Evolutionary conservation across 306 rosid species (phyloP), one percentile per base, ranked within the genome.

Genomic region (Ormosia semicastrata): DNA sequence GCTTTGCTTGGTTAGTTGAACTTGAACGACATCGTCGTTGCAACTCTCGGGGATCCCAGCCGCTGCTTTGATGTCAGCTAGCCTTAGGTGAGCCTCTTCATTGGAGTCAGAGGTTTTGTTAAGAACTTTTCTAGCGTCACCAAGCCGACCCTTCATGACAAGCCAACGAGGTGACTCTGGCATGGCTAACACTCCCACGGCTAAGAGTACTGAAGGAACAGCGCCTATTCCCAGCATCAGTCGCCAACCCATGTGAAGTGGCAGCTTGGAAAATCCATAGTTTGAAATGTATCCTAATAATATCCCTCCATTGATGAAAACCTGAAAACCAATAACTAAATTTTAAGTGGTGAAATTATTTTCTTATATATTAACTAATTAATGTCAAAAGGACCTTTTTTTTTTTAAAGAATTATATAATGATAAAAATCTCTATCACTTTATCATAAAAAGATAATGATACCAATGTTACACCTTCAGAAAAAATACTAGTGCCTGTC

Each of bases 101-200:
- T 4, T 13, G 2, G 93, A 89, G 47, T 91, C 90, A 0, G 97
- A 95, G 77, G 94, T 91, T 54, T 80, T 90, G 78, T 89, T 80
- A 2, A 95, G 94, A 7, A 95, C 95, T 13, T 12, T 36, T 3
- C 14, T 81, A 5, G 98, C 97, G 0, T 90, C 98, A 0, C 79
- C 92, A 4, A 95, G 90, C 3, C 95, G 88, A 7, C 99, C 99
- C 0, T 80, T 90, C 92, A 91, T 88, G 3, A 95, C 91, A 2
- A 95, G 94, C 98, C 99, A 95, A 0, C 98, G 92, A 10, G 99
- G 98, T 0, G 99, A 95, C 80, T 95, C 99, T 0, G 98, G 99
- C 99, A 95, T 93, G 46, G 87, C 85, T 13, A 95, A 32, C 14
- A 87, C 94, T 18, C 88, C 93, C 0, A 89, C 5, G 0, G 87